A percentile compares a stretch with the other conserved stretches of the same genome.
Evolutionary conservation across 2,329 filamentous ascomycete genomes (phyloP).

Genomic region (Apiospora arundinis): DNA sequence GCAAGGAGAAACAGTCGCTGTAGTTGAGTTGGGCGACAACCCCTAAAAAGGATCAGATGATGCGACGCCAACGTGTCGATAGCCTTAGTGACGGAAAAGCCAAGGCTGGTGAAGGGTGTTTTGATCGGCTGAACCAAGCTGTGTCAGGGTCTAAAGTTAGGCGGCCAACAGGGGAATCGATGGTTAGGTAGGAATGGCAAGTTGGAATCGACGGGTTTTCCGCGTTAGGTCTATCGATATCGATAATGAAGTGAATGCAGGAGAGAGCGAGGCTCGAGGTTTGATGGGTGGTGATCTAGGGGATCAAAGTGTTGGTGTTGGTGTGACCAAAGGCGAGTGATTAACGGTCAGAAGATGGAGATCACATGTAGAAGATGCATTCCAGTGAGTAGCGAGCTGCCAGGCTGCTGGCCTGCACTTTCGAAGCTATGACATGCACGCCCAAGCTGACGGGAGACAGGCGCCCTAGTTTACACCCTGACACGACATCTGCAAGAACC

Average conservation of each 20-base stretch:
- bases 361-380: conserved; percentile 11
- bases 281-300: neutral
- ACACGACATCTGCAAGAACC: conserved; percentile 1
- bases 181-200: neutral
- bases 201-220: neutral
- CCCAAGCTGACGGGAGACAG: conserved; percentile 3
- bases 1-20: neutral
- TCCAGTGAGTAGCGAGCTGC: neutral
- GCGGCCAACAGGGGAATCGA: neutral
- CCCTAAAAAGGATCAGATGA: neutral
- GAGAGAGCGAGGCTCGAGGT: neutral
- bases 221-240: neutral
- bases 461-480: neutral
- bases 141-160: neutral
- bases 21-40: neutral
- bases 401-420: neutral
- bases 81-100: neutral
- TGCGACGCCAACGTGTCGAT: conserved; percentile 1
- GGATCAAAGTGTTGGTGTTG: neutral
- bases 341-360: conserved; percentile 1
- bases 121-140: neutral
- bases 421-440: conserved; percentile 9
- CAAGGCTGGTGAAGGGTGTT: neutral
- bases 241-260: neutral
- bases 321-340: neutral